These are phyloP conservation scores for Agrocybe pediades DNA, from an alignment of 768 basidiomycete genomes.

Conservation along the genomic window DNA sequence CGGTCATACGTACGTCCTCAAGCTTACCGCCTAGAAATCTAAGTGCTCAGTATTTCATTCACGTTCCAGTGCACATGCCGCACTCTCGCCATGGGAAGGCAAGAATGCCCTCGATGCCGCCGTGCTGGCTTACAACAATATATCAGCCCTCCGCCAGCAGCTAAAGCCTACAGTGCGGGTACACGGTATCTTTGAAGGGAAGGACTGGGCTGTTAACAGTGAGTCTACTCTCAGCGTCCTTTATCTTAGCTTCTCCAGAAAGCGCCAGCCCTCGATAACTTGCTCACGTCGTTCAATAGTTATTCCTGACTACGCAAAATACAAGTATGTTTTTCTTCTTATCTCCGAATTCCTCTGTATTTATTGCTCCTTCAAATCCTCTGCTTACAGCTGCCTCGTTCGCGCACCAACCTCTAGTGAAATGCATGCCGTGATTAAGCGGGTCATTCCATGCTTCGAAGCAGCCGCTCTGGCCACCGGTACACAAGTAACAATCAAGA, in stretches of 20 bases:
- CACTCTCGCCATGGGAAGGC: constrained; percentile 86
- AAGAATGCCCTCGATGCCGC: constrained; percentile 84
- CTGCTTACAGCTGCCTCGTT: constrained; percentile 76
- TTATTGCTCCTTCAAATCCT: too few relatives aligned
- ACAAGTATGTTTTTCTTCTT: constrained; percentile 46
- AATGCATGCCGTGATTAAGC: constrained; percentile 53
- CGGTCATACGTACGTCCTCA: constrained; percentile 64
- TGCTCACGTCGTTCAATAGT: constrained; percentile 41
- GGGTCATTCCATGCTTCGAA: constrained; percentile 72
- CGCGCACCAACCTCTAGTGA: constrained; percentile 71
- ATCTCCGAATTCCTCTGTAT: background rate
- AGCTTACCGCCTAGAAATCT: background rate
- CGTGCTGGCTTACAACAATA: constrained; percentile 77
- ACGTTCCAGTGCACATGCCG: constrained; percentile 62
- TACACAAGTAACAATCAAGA: constrained; percentile 49
- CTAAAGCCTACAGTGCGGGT: constrained; percentile 74
- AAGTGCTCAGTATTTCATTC: background rate
- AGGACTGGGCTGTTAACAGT: constrained; percentile 78
- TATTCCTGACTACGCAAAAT: constrained; percentile 79
- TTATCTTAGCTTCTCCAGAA: too few relatives aligned
- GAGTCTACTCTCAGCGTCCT: constrained; percentile 25
- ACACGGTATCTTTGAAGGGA: constrained; percentile 78
- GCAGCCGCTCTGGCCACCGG: constrained; percentile 71
- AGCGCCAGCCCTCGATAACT: too few relatives aligned
- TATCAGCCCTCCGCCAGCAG: constrained; percentile 82